These are phyloP conservation scores for Monosporascus sp. DNA, from an alignment of 2,329 filamentous ascomycete genomes.

Conservation along the genomic window DNA sequence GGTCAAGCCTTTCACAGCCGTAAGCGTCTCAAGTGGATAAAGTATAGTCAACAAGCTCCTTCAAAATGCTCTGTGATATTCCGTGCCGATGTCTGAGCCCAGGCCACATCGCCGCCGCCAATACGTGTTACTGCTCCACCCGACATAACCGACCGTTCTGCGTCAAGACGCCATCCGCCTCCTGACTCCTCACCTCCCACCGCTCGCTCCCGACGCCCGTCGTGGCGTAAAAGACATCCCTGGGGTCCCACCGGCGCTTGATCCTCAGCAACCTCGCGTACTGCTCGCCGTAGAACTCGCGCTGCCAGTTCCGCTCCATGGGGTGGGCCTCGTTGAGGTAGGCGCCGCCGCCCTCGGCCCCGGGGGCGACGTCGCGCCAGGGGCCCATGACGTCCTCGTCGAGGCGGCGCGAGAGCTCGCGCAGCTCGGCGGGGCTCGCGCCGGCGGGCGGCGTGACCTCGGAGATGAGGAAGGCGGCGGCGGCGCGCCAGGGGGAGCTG, in stretches of 20 bases:
- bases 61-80: too few relatives aligned
- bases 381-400: conserved; percentile 20
- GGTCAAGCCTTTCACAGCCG: too few relatives aligned
- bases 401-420: conserved; percentile 18
- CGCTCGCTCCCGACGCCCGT: conserved; percentile 35
- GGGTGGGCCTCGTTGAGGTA: conserved; percentile 38
- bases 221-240: conserved; percentile 32
- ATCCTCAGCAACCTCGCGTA: conserved; percentile 27
- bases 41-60: too few relatives aligned
- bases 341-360: conserved; percentile 15
- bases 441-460: conserved; percentile 11
- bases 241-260: conserved; percentile 36
- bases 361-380: conserved; percentile 12
- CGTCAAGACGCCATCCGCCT: background rate
- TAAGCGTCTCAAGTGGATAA: too few relatives aligned
- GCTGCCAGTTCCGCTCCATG: conserved; percentile 25
- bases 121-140: background rate
- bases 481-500: conserved; percentile 25
- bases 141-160: conserved; percentile 4
- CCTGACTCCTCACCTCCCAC: conserved; percentile 26
- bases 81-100: too few relatives aligned
- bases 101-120: too few relatives aligned
- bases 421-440: conserved; percentile 12
- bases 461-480: conserved; percentile 14
- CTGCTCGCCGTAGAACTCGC: conserved; percentile 29